Percentiles rank a stretch among this genome's conserved stretches.
Evolutionary conservation across 176 grass and related monocot genomes (phyloP).

Genomic region (Avena insularis): DNA sequence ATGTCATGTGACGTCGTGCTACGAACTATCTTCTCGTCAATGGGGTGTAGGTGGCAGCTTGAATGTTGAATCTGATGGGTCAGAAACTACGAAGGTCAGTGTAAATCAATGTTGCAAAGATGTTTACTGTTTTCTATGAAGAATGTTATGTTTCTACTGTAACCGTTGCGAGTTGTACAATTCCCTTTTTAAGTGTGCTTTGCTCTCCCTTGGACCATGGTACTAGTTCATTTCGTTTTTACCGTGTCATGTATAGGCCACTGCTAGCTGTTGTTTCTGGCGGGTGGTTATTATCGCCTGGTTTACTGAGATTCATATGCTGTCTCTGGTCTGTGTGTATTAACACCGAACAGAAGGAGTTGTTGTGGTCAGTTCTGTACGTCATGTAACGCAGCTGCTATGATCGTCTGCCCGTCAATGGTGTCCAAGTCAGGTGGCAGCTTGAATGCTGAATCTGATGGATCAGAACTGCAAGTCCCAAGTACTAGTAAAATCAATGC

Average conservation of each 20-base stretch:
- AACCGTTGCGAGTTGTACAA: not conserved
- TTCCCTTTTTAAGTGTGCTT: not conserved
- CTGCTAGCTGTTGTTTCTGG: too few relatives aligned
- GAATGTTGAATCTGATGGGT: slow-evolving; percentile 40
- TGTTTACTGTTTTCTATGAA: not conserved
- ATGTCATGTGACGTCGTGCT: slow-evolving; percentile 23
- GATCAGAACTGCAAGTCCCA: slow-evolving; percentile 23
- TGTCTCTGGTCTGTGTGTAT: not conserved
- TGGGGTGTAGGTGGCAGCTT: slow-evolving; percentile 37
- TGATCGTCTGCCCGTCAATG: slow-evolving; percentile 18
- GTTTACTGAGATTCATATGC: not conserved
- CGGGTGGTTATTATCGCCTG: too few relatives aligned
- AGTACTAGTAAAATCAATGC: slow-evolving; percentile 28
- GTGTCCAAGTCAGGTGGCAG: slow-evolving; percentile 28
- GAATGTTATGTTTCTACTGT: not conserved
- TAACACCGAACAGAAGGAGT: not conserved
- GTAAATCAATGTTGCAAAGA: slow-evolving; percentile 7
- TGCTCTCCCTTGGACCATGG: not conserved
- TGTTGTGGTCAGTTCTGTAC: slow-evolving; percentile 31
- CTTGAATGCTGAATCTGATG: slow-evolving; percentile 49
- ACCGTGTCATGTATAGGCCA: too few relatives aligned
- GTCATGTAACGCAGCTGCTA: slow-evolving; percentile 23
- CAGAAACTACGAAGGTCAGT: slow-evolving; percentile 31
- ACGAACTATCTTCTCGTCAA: not conserved
- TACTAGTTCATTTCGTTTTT: not conserved